Percentiles rank a stretch among this genome's conserved stretches.
Evolutionary conservation across 1,284 basidiomycete genomes (phyloP).

Genomic region (Rugosomyces carneus): DNA sequence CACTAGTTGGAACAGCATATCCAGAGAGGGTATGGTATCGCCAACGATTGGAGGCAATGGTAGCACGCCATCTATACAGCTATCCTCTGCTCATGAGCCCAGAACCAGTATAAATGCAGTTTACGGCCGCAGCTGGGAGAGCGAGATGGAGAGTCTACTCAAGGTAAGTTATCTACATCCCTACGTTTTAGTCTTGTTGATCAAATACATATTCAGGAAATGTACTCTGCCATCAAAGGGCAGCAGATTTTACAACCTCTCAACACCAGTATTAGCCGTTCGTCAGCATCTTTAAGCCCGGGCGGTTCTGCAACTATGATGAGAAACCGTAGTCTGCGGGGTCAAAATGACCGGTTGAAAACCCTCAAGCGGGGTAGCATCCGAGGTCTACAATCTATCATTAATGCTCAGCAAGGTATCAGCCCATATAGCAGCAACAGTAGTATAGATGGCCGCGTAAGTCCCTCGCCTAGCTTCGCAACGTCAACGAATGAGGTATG

Average conservation of each 20-base stretch:
- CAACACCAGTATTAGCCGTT: slow-evolving; percentile 35
- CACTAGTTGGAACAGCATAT: slow-evolving; percentile 76
- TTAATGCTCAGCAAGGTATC: slow-evolving; percentile 49
- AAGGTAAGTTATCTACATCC: slow-evolving; percentile 48
- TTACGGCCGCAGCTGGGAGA: slow-evolving; percentile 72
- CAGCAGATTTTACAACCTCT: slow-evolving; percentile 88
- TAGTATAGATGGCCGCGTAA: slow-evolving; percentile 78
- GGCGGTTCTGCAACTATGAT: slow-evolving; percentile 34
- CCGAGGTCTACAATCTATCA: slow-evolving; percentile 75
- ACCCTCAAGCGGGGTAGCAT: slow-evolving; percentile 89
- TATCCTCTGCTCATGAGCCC: slow-evolving; percentile 35
- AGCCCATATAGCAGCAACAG: slow-evolving; percentile 79
- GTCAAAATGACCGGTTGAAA: slow-evolving; percentile 60
- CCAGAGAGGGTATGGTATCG: slow-evolving; percentile 45
- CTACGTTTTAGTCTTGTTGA: slow-evolving; percentile 4
- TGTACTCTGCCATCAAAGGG: slow-evolving; percentile 86
- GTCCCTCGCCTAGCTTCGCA: slow-evolving; percentile 84
- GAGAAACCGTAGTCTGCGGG: slow-evolving; percentile 65
- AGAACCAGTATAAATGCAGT: slow-evolving; percentile 34
- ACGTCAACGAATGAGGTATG: slow-evolving; percentile 79
- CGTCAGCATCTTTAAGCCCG: slow-evolving; percentile 51
- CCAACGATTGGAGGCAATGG: slow-evolving; percentile 36
- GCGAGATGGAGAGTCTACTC: slow-evolving; percentile 77
- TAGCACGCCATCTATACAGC: slow-evolving; percentile 45
- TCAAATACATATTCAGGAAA: slow-evolving; percentile 54